Evolutionary conservation across 2,329 filamentous ascomycete species (phyloP), one percentile per base, ranked within the genome.

Genomic region (Diaporthe vexans): DNA sequence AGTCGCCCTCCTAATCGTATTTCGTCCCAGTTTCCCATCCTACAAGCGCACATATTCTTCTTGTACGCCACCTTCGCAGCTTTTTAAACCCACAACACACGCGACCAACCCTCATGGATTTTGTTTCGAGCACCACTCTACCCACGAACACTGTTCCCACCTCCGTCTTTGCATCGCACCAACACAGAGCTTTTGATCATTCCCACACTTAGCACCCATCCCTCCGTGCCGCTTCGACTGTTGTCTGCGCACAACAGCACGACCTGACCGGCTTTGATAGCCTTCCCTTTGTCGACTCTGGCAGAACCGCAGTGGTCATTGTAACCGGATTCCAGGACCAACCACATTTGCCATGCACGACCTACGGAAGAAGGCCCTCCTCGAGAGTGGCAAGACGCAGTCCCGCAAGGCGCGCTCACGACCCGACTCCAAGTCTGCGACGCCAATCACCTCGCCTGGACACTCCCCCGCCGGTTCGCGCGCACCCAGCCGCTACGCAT

Each of bases 321-420:
- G n/a, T 56, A 19, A 13, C 35, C 48, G 35, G 57, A 63, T 7
- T 26, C 26, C 17, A 61, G 33, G 17, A 21, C 37, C 10, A 29
- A 56, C 58, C 21, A 37, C 24, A 46, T n/a, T n/a, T 74, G 79
- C 52, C 51, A 93, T 93, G 91, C 90, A 88, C 80, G 91, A 93
- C 79, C 85, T 90, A 72, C 87, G 91, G 78, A 92, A 93, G 80
- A 92, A 93, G 82, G 92, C 91, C 68, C 89, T 94, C 74, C 85
- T 88, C 76, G 91, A 93, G 83, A 91, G 90, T 84, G 89, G 90
- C 81, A 95, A 95, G 85, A 95, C 92, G 21, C 84, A 91, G 46
- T 94, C 93, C 61, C 89, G 88, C 79, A 94, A 94, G 82, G 91
- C 92, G 29, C 88, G 87, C 75, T 88, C 89, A 29, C 86, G 87